phyloP scores from a whole-genome alignment of 2,329 filamentous ascomycete genomes.

The Hymenoscyphus albidus region DNA sequence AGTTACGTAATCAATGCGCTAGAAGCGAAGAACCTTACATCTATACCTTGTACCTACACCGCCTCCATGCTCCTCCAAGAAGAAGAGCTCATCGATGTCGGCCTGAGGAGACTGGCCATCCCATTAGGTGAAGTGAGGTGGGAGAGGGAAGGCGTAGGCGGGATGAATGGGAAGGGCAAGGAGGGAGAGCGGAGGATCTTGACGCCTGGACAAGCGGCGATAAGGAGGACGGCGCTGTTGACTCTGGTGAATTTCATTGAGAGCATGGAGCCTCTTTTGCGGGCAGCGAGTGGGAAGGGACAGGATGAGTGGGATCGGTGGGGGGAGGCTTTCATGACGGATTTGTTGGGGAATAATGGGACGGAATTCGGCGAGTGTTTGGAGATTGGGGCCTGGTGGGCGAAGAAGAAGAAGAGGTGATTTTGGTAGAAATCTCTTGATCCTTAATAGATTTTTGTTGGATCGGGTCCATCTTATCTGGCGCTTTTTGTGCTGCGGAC shows the following conservation, averaged over 20 bases:
- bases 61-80: conserved; percentile 78
- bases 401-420: conserved; percentile 69
- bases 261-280: conserved; percentile 75
- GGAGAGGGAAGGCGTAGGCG: conserved; percentile 73
- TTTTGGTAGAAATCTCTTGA: neutral
- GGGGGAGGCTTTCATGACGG: conserved; percentile 81
- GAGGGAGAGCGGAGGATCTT: conserved; percentile 29
- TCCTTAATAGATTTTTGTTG: too few relatives aligned
- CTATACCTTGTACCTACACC: conserved; percentile 75
- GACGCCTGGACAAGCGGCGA: conserved; percentile 62
- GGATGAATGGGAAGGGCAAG: conserved; percentile 40
- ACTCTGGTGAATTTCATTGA: conserved; percentile 82
- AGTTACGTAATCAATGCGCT: conserved; percentile 74
- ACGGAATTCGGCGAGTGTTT: conserved; percentile 82
- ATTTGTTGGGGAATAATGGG: conserved; percentile 74
- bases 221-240: conserved; percentile 75
- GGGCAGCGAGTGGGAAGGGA: conserved; percentile 79
- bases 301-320: conserved; percentile 90
- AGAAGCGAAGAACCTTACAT: conserved; percentile 63
- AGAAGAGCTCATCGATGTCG: conserved; percentile 67
- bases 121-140: conserved; percentile 80
- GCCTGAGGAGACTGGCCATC: conserved; percentile 76
- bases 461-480: too few relatives aligned
- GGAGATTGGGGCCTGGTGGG: conserved; percentile 83
- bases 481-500: neutral